phyloP scores from a whole-genome alignment of 345 rosid genomes.

The Ricinus communis region DNA sequence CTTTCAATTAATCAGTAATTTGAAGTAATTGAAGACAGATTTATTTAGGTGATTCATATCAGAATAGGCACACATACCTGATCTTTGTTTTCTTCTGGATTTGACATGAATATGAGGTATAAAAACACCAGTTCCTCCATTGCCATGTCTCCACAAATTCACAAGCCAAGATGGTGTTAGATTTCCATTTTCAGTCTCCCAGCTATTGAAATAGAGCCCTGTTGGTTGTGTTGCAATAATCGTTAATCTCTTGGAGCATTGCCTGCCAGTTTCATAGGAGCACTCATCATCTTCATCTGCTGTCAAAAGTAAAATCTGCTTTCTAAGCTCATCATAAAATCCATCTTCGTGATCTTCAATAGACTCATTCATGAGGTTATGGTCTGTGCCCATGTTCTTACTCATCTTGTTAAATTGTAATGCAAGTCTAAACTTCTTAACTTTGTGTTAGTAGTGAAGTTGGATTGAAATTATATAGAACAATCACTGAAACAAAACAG shows the following conservation, averaged over 20 bases:
- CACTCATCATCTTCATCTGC: constrained; percentile 32
- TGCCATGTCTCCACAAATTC: constrained; percentile 22
- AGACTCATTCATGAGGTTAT: background rate
- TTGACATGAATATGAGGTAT: constrained; percentile 3
- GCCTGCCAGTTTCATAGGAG: background rate
- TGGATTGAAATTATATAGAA: too few relatives aligned
- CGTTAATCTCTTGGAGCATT: too few relatives aligned
- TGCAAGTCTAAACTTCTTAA: too few relatives aligned
- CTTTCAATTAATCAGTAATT: background rate
- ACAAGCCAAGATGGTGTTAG: constrained; percentile 27
- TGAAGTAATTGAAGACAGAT: too few relatives aligned
- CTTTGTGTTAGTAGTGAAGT: too few relatives aligned
- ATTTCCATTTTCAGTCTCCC: constrained; percentile 14
- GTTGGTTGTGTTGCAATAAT: too few relatives aligned
- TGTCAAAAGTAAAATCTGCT: constrained; percentile 19
- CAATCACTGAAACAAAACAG: too few relatives aligned
- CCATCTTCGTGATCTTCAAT: constrained; percentile 31
- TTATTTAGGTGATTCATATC: background rate
- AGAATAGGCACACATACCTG: background rate
- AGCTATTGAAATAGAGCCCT: constrained; percentile 24
- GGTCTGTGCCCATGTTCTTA: too few relatives aligned
- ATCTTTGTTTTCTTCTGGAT: background rate
- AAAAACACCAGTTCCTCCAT: constrained; percentile 15
- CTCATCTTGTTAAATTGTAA: too few relatives aligned
- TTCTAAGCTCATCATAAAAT: constrained; percentile 33